Evolutionary conservation across 768 basidiomycete species (phyloP).

Genomic region (Solioccasus polychromus): DNA sequence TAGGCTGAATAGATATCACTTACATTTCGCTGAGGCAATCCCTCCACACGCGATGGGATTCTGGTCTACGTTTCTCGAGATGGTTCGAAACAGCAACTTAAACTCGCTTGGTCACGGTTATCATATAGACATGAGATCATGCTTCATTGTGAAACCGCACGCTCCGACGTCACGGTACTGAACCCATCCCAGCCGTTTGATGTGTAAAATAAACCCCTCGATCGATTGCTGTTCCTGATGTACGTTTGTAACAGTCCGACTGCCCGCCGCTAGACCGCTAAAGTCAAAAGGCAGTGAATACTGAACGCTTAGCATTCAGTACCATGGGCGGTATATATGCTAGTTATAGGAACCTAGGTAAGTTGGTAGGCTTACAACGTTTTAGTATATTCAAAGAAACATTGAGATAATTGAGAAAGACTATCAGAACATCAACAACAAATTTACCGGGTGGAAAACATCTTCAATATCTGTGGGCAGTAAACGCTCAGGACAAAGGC

Average conservation of each 20-base stretch:
- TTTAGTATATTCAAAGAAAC: constrained; percentile 13
- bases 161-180: constrained; percentile 17
- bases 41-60: constrained; percentile 30
- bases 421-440: constrained; percentile 16
- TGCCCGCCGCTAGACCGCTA: too few species aligned
- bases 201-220: constrained; percentile 17
- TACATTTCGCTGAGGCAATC: constrained; percentile 30
- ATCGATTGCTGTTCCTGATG: constrained; percentile 11
- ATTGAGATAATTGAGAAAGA: constrained; percentile 25
- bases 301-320: too few species aligned
- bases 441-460: constrained; percentile 19
- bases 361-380: too few species aligned
- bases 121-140: constrained; percentile 15
- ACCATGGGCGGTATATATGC: too few species aligned
- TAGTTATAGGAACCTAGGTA: too few species aligned
- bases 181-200: constrained; percentile 28
- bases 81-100: constrained; percentile 40
- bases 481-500: constrained; percentile 15
- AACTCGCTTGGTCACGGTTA: constrained; percentile 21
- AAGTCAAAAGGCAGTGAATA: too few species aligned
- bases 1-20: too few species aligned
- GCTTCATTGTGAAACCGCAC: constrained; percentile 13
- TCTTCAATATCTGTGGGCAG: constrained; percentile 15
- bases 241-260: too few species aligned
- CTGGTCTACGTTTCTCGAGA: not conserved